These are phyloP conservation scores for Dentipellis sp. DNA, from an alignment of 768 basidiomycete genomes.

Conservation along the genomic window DNA sequence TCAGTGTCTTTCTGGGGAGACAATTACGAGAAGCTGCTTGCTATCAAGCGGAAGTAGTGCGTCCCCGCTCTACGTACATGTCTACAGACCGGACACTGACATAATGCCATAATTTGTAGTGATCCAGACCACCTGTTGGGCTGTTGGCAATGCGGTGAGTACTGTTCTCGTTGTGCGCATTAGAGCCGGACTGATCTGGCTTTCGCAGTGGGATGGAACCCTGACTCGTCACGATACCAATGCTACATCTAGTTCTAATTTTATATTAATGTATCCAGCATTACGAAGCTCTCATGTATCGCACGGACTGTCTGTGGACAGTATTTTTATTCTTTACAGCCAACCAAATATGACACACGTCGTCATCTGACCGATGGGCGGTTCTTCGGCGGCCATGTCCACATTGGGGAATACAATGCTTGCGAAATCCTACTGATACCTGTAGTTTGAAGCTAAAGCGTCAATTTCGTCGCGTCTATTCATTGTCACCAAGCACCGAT, in stretches of 20 bases:
- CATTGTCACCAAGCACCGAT: too few species aligned
- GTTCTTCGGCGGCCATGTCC: too few species aligned
- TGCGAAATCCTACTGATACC: too few species aligned
- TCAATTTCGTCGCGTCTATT: too few species aligned
- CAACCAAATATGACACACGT: too few species aligned
- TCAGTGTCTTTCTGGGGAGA: slow-evolving; percentile 35
- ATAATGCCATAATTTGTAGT: slow-evolving; percentile 18
- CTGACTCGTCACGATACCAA: slow-evolving; percentile 21
- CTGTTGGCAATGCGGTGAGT: slow-evolving; percentile 41
- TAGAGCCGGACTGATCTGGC: not conserved
- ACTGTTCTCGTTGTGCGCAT: not conserved
- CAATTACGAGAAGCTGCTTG: slow-evolving; percentile 30
- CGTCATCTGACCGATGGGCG: too few species aligned
- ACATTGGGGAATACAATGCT: too few species aligned
- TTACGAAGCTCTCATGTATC: too few species aligned
- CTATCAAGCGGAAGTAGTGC: slow-evolving; percentile 39
- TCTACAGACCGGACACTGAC: not conserved
- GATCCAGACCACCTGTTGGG: slow-evolving; percentile 38
- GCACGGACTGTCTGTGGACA: too few species aligned
- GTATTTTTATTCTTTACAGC: too few species aligned
- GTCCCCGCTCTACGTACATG: slow-evolving; percentile 11
- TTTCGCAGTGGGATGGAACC: slow-evolving; percentile 29
- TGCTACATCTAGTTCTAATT: slow-evolving; percentile 21
- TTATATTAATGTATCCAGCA: too few species aligned
- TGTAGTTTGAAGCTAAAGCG: too few species aligned